Base-by-base conservation (phyloP, 2,329 filamentous ascomycete species). In the Fusarium foetens region DNA sequence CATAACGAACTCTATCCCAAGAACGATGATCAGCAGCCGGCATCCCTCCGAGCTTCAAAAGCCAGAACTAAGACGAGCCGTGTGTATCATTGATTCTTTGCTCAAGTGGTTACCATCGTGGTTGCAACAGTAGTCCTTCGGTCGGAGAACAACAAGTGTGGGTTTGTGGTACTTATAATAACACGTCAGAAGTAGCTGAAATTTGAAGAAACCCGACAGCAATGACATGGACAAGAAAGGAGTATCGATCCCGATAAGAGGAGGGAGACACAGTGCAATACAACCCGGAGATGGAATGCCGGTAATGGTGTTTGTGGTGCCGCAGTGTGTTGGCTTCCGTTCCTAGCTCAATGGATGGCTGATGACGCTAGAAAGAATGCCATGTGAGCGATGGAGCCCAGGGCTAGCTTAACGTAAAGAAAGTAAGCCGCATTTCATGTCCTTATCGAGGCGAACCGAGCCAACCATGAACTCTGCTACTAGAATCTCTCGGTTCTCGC, bases 1-100 rank as follows among this genome's bases (percentile, higher is more conserved):
- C 63, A 63, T 48, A 42, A 63, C 49, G 63, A 76, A 75, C 65
- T 76, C 60, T 70, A 72, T 75, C 57, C 38, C 41, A 36, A 57
- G 49, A 51, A 54, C 29, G 65, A 43, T 42, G 43, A 65, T 74
- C 52, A 52, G 52, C 45, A 66, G 46, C 42, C 46, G 29, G 27
- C 36, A 43, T 31, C 43, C 51, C 35, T 46, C 43, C 46, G 49
- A 59, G 52, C 59, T 53, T 62, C 52, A 33, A 46, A 67, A 33
- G 27, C 31, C 48, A 62, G 43, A 57, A 39, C 42, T 42, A 35
- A 67, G 31, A 45, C 35, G 53, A 33, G 39, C 57, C 52, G 25
- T 38, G 17, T 45, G 35, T 48, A 53, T 66, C 60, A 27, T 38
- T 43, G 39, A 45, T 48, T 41, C 19, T 39, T 39, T 38, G 36